Evolutionary conservation across 768 basidiomycete genomes (phyloP).

Genomic region (Lactarius sanguifluus): DNA sequence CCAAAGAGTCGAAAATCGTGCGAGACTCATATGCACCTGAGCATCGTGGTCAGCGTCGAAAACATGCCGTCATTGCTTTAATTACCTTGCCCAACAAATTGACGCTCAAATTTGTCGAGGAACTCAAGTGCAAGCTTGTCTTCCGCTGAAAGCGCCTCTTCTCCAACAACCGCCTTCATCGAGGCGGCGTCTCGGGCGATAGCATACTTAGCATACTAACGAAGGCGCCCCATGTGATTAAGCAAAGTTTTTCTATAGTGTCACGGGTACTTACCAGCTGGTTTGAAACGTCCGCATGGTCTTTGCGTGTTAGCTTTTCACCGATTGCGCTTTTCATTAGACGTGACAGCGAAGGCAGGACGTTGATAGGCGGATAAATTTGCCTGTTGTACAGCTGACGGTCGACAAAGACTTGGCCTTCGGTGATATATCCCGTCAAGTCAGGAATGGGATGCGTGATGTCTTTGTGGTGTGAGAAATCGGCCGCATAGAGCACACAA

Average conservation of each 20-base stretch:
- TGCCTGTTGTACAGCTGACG: constrained; percentile 95
- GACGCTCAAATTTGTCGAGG: constrained; percentile 94
- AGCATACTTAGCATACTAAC: constrained; percentile 95
- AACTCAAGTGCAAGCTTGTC: constrained; percentile 98
- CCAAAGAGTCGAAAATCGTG: constrained; percentile 95
- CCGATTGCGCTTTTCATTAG: constrained; percentile 99
- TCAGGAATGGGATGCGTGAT: constrained; percentile 99
- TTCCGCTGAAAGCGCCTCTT: constrained; percentile 92
- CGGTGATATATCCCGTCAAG: constrained; percentile 98
- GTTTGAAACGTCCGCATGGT: constrained; percentile 99
- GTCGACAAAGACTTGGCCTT: constrained; percentile 99
- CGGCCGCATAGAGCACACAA: constrained; percentile 19
- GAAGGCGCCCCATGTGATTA: constrained; percentile 26
- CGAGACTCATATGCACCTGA: constrained; percentile 91
- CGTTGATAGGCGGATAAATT: constrained; percentile 99
- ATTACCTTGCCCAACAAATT: constrained; percentile 95
- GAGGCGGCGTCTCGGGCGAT: constrained; percentile 95
- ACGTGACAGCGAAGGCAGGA: constrained; percentile 96
- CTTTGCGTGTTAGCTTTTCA: constrained; percentile 94
- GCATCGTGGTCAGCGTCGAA: constrained; percentile 6
- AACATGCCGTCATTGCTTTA: constrained; percentile 7
- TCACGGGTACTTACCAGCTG: constrained; percentile 67
- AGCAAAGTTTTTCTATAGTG: constrained; percentile 23
- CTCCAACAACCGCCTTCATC: constrained; percentile 99
- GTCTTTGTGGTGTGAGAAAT: constrained; percentile 50